phyloP scores from a whole-genome alignment of 75 land plant genomes.

The Sequoia sempervirens region DNA sequence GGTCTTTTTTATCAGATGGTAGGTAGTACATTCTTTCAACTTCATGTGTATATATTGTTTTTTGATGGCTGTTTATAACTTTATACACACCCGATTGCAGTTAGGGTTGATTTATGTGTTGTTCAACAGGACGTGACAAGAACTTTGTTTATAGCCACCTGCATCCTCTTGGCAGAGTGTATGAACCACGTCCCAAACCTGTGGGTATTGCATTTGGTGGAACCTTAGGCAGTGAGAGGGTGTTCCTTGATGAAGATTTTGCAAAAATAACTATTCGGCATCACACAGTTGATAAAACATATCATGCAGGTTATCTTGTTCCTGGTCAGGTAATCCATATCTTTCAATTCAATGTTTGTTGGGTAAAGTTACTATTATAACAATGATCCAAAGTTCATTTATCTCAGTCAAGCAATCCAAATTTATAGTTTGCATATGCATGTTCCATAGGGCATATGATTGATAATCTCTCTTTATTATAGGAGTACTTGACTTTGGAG shows the following conservation, averaged over 20 bases:
- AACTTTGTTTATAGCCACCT: slow-evolving; percentile 80
- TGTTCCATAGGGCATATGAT: background rate
- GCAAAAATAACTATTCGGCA: slow-evolving; percentile 67
- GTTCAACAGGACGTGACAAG: slow-evolving; percentile 66
- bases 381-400: background rate
- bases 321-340: slow-evolving; percentile 63
- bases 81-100: background rate
- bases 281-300: slow-evolving; percentile 93
- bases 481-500: slow-evolving; percentile 67
- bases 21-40: background rate
- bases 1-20: slow-evolving; percentile 58
- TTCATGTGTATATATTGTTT: background rate
- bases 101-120: background rate
- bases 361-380: background rate
- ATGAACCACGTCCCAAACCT: slow-evolving; percentile 69
- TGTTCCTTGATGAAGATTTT: slow-evolving; percentile 90
- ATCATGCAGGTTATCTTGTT: slow-evolving; percentile 64
- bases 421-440: too few relatives aligned
- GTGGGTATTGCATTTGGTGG: slow-evolving; percentile 93
- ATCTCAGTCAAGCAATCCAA: background rate
- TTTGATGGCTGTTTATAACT: background rate
- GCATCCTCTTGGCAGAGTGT: slow-evolving; percentile 49
- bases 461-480: background rate
- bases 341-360: background rate
- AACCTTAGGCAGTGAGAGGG: slow-evolving; percentile 67